Evolutionary conservation across 345 rosid species (phyloP), one percentile per base, ranked within the genome.

Genomic region (Eutrema yunnanense): DNA sequence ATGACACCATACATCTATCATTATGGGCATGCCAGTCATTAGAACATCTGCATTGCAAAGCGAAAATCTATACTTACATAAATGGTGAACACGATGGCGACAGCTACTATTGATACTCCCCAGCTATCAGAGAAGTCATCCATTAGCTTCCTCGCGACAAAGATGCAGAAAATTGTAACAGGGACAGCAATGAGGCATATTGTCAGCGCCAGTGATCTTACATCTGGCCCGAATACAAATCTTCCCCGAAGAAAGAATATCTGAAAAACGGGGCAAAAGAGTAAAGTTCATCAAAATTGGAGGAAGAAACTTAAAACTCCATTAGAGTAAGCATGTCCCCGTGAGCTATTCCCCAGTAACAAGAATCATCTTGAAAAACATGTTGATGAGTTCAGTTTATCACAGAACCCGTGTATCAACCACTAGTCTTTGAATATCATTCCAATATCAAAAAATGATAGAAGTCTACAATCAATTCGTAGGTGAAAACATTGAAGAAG

Each of bases 221-320:
- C 97, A 81, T 95, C 99, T 19, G 99, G 99, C 72, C 99, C 99
- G 83, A 90, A 95, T 77, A 95, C 83, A 84, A 92, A 87, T 73
- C 99, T 88, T 65, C 99, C 99, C 7, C 77, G 80, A 77, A 88
- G 90, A 69, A 90, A 85, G 83, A 95, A 95, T 84, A 86, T 83
- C 99, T 95, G 96, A 75, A 86, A 75, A 42, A 52, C 49, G 3
- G 6, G 4, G 4, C 7, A 60, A 58, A 40, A 2, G 54, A 19
- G 48, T 5, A 37, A 16, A 29, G 37, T 22, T n/a, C 30, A 30
- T 33, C 10, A 55, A 33, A 55, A 8, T 7, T 33, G 37, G 61
- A 55, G 41, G 38, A 55, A 55, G 12, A 22, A 55, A 22, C 26
- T 22, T 22, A 22, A 22, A 22, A 32, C 42, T 26, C 44, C 56